Percentiles rank a stretch among this genome's conserved stretches.
Evolutionary conservation across 345 rosid genomes (phyloP).

Genomic region (Citrus reticulata): DNA sequence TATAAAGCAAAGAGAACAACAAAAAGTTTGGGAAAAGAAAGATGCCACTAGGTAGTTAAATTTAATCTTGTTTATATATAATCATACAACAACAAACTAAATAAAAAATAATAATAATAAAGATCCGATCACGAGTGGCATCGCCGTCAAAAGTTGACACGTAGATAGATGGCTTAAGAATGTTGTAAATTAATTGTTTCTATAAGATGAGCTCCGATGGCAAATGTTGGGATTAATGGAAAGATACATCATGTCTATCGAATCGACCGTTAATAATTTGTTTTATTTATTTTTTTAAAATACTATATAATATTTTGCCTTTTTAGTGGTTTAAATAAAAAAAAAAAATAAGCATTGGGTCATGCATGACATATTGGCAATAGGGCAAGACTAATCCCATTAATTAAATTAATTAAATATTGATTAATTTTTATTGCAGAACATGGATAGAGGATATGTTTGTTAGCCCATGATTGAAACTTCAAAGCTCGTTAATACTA

Average conservation of each 20-base stretch:
- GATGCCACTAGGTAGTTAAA: neutral
- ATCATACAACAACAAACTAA: neutral
- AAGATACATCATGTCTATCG: neutral
- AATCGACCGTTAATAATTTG: neutral
- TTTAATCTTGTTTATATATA: neutral
- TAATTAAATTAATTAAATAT: neutral
- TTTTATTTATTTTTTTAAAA: neutral
- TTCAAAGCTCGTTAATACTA: neutral
- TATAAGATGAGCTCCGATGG: neutral
- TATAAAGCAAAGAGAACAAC: neutral
- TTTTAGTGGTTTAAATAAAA: neutral
- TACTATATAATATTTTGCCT: neutral
- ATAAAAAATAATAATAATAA: neutral
- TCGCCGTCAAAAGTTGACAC: neutral
- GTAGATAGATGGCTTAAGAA: neutral
- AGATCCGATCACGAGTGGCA: neutral
- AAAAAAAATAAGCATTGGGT: neutral
- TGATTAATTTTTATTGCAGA: neutral
- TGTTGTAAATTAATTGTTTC: neutral
- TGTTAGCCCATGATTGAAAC: constrained; percentile 17
- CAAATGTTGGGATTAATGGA: neutral
- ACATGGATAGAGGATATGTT: constrained; percentile 8
- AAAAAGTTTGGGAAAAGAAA: too few relatives aligned
- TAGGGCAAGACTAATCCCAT: neutral
- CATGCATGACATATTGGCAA: constrained; percentile 16